A percentile compares a stretch with the other conserved stretches of the same genome.
phyloP scores from a whole-genome alignment of 768 basidiomycete species.

The Hygrophoropsis aurantiaca region DNA sequence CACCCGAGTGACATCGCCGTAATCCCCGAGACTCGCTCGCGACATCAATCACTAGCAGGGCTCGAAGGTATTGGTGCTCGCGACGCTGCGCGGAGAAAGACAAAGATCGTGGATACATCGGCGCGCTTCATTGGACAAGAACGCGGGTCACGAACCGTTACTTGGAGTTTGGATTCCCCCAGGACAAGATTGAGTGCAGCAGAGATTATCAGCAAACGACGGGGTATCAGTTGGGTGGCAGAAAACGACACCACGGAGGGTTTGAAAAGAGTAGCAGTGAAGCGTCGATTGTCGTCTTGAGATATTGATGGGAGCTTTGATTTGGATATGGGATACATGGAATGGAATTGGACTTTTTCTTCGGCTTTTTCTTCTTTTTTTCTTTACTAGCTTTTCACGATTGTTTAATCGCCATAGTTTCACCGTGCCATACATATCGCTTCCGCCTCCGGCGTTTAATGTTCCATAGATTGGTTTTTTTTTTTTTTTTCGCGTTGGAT shows the following conservation, averaged over 20 bases:
- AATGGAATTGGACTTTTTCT: too few relatives aligned
- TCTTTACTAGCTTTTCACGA: too few relatives aligned
- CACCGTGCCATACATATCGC: too few relatives aligned
- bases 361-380: too few relatives aligned
- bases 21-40: conserved; percentile 11
- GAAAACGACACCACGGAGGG: neutral
- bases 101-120: conserved; percentile 20
- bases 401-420: too few relatives aligned
- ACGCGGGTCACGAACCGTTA: too few relatives aligned
- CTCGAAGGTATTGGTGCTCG: conserved; percentile 14
- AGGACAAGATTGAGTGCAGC: neutral
- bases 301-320: too few relatives aligned
- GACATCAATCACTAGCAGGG: conserved; percentile 23
- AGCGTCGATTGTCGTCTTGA: neutral
- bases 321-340: too few relatives aligned
- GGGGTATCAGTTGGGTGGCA: neutral
- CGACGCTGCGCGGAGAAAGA: conserved; percentile 9
- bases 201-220: neutral
- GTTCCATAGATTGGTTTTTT: too few relatives aligned
- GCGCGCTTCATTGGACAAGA: neutral
- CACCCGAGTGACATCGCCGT: neutral
- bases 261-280: neutral
- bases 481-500: too few relatives aligned
- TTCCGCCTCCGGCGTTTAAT: too few relatives aligned
- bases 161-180: neutral